Evolutionary conservation across 1,284 basidiomycete species (phyloP), one percentile per base, ranked within the genome.

Genomic region (Ceraceosorus guamensis): DNA sequence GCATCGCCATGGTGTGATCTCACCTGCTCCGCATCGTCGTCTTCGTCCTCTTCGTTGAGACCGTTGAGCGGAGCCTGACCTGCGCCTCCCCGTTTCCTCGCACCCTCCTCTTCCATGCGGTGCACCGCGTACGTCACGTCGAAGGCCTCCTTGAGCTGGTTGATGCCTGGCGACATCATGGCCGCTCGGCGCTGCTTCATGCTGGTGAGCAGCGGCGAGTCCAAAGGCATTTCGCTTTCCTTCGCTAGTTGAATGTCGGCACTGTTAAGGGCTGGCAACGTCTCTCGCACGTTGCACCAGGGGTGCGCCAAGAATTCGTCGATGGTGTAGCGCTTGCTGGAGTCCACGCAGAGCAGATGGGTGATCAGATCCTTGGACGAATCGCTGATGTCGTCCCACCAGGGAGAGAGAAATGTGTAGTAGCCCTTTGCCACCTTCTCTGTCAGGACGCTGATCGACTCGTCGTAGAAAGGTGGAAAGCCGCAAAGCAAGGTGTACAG

Each of bases 111-210:
- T 76, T 97, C 93, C 90, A 96, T 96, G 18, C 95, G 85, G 78
- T 98, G 95, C 0, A 98, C 93, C 10, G 95, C 95, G 77, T 98
- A 98, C 0, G 95, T 96, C 67, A 99, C 87, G 76, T 99, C 95
- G 77, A 99, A 98, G 1, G 95, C 93, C 76, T 98, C 95, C 76
- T 96, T 97, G 77, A 99, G 84, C 32, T 71, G 67, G 14, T 75
- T 70, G 46, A 97, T 77, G 39, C 93, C 92, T 1, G 95, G 95
- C 52, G 91, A 95, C 55, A 90, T 86, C 47, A 87, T 88, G 24
- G 68, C 85, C 85, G 55, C 86, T 53, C 57, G 53, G 32, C 57
- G 47, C 60, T 58, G 87, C 49, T 87, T 86, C 13, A 85, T 84
- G 4, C 86, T 85, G 1, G 85, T 84, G 48, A 99, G 82, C 2